Percentiles rank a stretch among this genome's conserved stretches.
phyloP scores from a whole-genome alignment of 164 flowering plant species.

The Saururus chinensis region DNA sequence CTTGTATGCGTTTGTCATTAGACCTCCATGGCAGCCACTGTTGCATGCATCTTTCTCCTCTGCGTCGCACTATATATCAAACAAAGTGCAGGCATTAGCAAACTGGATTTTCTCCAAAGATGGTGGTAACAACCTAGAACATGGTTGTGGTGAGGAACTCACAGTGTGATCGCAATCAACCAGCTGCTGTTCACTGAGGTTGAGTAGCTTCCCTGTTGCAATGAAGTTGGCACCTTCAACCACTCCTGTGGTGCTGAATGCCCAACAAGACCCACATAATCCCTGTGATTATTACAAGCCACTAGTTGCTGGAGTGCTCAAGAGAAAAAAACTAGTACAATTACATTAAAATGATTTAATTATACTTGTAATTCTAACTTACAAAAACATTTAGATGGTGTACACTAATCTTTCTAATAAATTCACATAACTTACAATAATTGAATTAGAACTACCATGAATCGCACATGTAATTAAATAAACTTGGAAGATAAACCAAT shows the following conservation, averaged over 20 bases:
- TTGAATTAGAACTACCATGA: too few relatives aligned
- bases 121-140: not conserved
- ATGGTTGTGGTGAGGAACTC: not conserved
- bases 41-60: slow-evolving; percentile 46
- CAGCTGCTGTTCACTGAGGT: slow-evolving; percentile 84
- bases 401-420: too few relatives aligned
- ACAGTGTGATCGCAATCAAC: slow-evolving; percentile 79
- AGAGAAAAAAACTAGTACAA: not conserved
- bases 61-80: slow-evolving; percentile 44
- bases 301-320: not conserved
- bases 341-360: too few relatives aligned
- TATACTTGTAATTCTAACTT: not conserved
- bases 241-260: slow-evolving; percentile 78
- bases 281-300: slow-evolving; percentile 64
- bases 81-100: not conserved
- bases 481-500: not conserved
- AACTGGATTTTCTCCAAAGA: not conserved
- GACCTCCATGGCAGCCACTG: slow-evolving; percentile 65
- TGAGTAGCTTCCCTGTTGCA: slow-evolving; percentile 67
- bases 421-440: too few relatives aligned
- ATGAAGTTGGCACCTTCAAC: slow-evolving; percentile 80
- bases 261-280: slow-evolving; percentile 88
- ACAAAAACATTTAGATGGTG: too few relatives aligned
- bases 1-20: slow-evolving; percentile 83
- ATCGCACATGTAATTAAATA: too few relatives aligned